Evolutionary conservation across 1,139 yeast genomes (phyloP), one percentile per base, ranked within the genome.

Genomic region (Taphrina confusa): DNA sequence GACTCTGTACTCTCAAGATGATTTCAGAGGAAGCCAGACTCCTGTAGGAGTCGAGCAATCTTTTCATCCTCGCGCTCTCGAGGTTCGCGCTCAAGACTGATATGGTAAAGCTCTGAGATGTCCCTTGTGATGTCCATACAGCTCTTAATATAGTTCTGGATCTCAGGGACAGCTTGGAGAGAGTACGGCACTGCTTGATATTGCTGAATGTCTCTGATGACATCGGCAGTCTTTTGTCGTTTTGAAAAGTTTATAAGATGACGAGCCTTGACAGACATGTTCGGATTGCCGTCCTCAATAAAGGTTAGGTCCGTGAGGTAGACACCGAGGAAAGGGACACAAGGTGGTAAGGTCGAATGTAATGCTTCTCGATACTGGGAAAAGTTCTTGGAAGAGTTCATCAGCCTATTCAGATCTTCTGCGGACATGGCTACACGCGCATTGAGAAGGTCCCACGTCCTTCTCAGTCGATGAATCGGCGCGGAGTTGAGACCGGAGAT

Each of bases 261-360:
- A 12, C 80, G 74, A 56, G 81, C 81, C 69, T 85, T 47, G 23
- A 58, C 54, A 12, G 89, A 74, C 67, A 75, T 79, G 69, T 92
- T 96, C 0, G 95, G 83, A 69, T 91, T 92, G 45, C 97, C 97
- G 68, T 89, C 96, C 51, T 82, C 87, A n/a, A 90, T 84, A 70
- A 92, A 92, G 9, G 97, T 88, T 71, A 92, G 77, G 72, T 92
- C 97, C 55, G 96, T 87, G 61, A 92, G 74, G 70, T 83, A 88
- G 37, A 92, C 95, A 25, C 97, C 98, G 68, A 91, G 83, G 69
- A 92, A 92, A 25, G 98, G 98, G 36, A 92, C 85, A 69, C 95
- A 87, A 2, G 97, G 91, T 22, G 89, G 90, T 14, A 76, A 74
- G 55, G 88, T 81, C 62, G 84, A 80, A 67, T 83, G 83, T 67